Percentiles rank a stretch among this genome's conserved stretches.
Evolutionary conservation across 1,139 yeast genomes (phyloP).

Genomic region (Lodderomyces theae): DNA sequence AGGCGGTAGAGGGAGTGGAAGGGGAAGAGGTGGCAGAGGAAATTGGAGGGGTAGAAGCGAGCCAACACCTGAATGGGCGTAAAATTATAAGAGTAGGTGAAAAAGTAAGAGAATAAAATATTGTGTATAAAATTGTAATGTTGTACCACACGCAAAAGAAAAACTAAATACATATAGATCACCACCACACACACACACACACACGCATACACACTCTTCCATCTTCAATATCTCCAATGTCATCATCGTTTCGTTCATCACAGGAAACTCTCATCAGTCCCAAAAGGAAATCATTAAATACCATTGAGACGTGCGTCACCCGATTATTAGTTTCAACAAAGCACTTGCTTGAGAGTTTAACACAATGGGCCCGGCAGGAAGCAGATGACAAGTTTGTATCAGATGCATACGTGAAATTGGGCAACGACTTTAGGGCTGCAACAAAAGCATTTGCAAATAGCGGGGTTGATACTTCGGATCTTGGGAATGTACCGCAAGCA

Average conservation of each 20-base stretch:
- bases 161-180: background rate
- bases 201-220: background rate
- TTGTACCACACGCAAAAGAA: background rate
- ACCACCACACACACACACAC: no score
- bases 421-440: conserved; percentile 89
- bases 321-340: conserved; percentile 84
- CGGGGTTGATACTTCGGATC: conserved; percentile 43
- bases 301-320: conserved; percentile 82
- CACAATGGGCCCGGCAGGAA: conserved; percentile 84
- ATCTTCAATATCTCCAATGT: background rate
- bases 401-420: conserved; percentile 86
- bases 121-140: background rate
- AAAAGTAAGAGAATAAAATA: background rate
- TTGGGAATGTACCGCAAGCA: conserved; percentile 44
- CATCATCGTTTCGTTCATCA: background rate
- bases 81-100: no score
- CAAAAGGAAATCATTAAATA: conserved; percentile 45
- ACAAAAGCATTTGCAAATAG: conserved; percentile 50
- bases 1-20: conserved; percentile 18
- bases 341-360: conserved; percentile 76
- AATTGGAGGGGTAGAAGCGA: conserved; percentile 19
- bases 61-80: conserved; percentile 43
- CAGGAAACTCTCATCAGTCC: conserved; percentile 5
- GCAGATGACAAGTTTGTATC: conserved; percentile 85
- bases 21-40: conserved; percentile 19